A percentile compares a stretch with the other conserved stretches of the same genome.
phyloP scores from a whole-genome alignment of 2,329 filamentous ascomycete species.

The Epichloe aotearoae region DNA sequence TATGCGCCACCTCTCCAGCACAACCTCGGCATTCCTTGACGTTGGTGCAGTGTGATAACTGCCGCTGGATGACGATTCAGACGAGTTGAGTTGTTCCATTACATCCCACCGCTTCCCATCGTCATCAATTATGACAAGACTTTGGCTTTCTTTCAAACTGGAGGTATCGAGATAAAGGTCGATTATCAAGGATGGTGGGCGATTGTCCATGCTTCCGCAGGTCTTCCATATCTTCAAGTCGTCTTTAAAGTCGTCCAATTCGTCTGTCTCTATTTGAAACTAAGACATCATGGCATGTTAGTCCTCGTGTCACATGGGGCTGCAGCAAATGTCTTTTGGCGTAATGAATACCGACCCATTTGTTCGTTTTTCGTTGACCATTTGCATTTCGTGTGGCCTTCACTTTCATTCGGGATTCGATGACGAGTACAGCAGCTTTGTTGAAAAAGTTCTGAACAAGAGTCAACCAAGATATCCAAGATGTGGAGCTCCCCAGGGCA shows the following conservation, averaged over 20 bases:
- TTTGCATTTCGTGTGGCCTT: slow-evolving; percentile 31
- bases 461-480: background rate
- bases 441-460: slow-evolving; percentile 67
- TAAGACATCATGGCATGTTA: slow-evolving; percentile 22
- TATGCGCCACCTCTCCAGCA: slow-evolving; percentile 84
- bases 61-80: slow-evolving; percentile 35
- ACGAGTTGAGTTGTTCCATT: slow-evolving; percentile 61
- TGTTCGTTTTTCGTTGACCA: slow-evolving; percentile 53
- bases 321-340: background rate
- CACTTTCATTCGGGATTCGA: slow-evolving; percentile 67
- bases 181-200: slow-evolving; percentile 73
- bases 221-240: slow-evolving; percentile 72
- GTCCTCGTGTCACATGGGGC: background rate
- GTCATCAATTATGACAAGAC: slow-evolving; percentile 76
- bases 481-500: background rate
- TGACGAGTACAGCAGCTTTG: slow-evolving; percentile 73
- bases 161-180: slow-evolving; percentile 81
- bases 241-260: slow-evolving; percentile 76
- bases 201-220: slow-evolving; percentile 62
- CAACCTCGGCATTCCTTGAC: slow-evolving; percentile 53
- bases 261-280: slow-evolving; percentile 93
- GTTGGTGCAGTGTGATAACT: slow-evolving; percentile 26
- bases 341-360: slow-evolving; percentile 55
- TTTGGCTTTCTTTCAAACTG: slow-evolving; percentile 69
- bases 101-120: slow-evolving; percentile 90